These are phyloP conservation scores for Lycium ferocissimum DNA, from an alignment of 257 asterid genomes.

Conservation along the genomic window DNA sequence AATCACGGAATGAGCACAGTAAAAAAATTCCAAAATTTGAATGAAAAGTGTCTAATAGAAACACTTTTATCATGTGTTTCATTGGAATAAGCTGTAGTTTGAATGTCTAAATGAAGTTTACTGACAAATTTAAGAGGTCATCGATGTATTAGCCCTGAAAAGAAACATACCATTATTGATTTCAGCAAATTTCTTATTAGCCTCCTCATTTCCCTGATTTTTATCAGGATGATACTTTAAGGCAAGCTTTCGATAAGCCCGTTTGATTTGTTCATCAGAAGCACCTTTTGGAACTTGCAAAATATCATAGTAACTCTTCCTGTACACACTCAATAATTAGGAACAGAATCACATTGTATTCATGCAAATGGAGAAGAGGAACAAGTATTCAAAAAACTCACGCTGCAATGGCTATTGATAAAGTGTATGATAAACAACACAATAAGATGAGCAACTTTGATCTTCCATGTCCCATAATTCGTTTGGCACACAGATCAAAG, in stretches of 20 bases:
- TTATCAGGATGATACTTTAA: conserved; percentile 95
- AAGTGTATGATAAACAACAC: conserved; percentile 53
- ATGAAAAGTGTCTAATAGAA: too few species aligned
- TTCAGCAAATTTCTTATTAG: conserved; percentile 91
- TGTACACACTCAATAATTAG: conserved; percentile 34
- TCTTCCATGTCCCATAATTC: conserved; percentile 72
- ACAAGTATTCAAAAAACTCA: conserved; percentile 43
- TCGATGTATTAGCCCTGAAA: too few species aligned
- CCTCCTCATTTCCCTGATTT: conserved; percentile 91
- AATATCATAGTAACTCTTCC: conserved; percentile 88
- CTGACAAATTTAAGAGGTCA: too few species aligned
- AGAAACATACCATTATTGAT: conserved; percentile 71
- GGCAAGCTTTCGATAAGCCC: conserved; percentile 92
- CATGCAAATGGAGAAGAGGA: background rate
- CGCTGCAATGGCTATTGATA: conserved; percentile 78
- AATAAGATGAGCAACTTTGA: conserved; percentile 57
- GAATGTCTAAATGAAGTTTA: too few species aligned
- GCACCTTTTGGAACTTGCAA: conserved; percentile 83
- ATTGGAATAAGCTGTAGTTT: too few species aligned
- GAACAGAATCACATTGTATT: background rate
- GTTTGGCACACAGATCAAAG: conserved; percentile 55
- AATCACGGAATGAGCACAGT: too few species aligned
- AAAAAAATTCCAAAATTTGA: too few species aligned
- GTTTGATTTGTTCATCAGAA: conserved; percentile 89
- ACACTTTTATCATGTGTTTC: too few species aligned